phyloP scores from a whole-genome alignment of 2,329 filamentous ascomycete species.

The Colletotrichum filicis region DNA sequence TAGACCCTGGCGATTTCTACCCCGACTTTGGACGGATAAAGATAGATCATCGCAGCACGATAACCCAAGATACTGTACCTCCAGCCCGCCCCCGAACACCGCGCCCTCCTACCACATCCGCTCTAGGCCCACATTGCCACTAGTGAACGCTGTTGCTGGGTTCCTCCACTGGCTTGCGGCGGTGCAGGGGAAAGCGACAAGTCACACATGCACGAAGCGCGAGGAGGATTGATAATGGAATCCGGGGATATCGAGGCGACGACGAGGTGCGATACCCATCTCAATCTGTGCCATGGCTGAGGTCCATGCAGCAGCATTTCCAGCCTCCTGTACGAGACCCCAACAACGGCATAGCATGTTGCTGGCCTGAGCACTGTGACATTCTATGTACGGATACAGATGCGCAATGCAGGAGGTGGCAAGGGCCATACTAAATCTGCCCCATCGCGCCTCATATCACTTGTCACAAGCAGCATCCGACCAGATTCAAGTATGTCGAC shows the following conservation, averaged over 20 bases:
- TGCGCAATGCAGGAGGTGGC: constrained; percentile 24
- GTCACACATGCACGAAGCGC: neutral
- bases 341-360: constrained; percentile 1
- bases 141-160: neutral
- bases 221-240: constrained; percentile 1
- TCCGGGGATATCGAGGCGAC: constrained; percentile 9
- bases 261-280: neutral
- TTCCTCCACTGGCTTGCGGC: neutral
- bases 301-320: neutral
- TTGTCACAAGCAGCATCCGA: neutral
- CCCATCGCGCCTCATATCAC: neutral
- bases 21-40: neutral
- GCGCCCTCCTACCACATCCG: constrained; percentile 4
- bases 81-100: neutral
- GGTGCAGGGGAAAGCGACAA: neutral
- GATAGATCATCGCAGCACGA: neutral
- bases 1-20: neutral
- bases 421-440: neutral
- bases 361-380: neutral
- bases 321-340: constrained; percentile 4
- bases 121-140: neutral
- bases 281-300: neutral
- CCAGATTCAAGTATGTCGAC: neutral
- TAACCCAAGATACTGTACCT: neutral
- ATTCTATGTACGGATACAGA: neutral